Base-by-base conservation (phyloP, 768 basidiomycete species). In the Cystofilobasidium capitatum region DNA sequence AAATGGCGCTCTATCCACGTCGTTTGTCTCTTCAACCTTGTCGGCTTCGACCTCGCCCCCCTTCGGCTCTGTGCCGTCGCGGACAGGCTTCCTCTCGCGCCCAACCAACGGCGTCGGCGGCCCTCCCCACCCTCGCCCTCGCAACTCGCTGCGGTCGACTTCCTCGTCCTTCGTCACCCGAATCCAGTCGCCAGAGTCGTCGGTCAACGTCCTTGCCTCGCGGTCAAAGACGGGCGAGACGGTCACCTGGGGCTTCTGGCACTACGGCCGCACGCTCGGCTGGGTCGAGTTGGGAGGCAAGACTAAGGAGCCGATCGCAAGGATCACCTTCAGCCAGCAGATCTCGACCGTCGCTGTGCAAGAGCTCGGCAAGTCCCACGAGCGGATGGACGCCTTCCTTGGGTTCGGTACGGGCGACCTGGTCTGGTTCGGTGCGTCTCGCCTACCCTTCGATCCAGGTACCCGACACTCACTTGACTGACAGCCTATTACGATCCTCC, bases 321-420 rank as follows among this genome's bases (percentile, higher is more conserved):
- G 87, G 66, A 85, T 97, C 64, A 86, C 86, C 24, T 97, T 97
- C 78, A 85, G 88, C 55, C 84, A 86, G 17, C 83, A 87, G 72
- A 91, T 91, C 6, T 96, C 93, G 1, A 93, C 91, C 75, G 90
- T 94, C 75, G 87, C 91, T 73, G 85, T 94, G 36, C 94, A 96
- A 71, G 76, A 80, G 7, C 76, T 83, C 1, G 96, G 93, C 1
- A 85, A 88, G 9, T 86, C 85, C 3, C 79, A 86, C 14, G 86
- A 91, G 47, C 84, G 36, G 26, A 55, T 69, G 39, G 68, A 69
- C 51, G 57, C 58, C 39, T 51, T 69, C 29, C 39, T 69, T 35
- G 68, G 68, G 6, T 69, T 69, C 36, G 82, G 81, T 70, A 89
- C 92, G 0, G 96, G 96, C n/a, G 96, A 99, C 78, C 80, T 99